Base-by-base conservation (phyloP, 306 rosid species). In the Trifolium subterraneum region DNA sequence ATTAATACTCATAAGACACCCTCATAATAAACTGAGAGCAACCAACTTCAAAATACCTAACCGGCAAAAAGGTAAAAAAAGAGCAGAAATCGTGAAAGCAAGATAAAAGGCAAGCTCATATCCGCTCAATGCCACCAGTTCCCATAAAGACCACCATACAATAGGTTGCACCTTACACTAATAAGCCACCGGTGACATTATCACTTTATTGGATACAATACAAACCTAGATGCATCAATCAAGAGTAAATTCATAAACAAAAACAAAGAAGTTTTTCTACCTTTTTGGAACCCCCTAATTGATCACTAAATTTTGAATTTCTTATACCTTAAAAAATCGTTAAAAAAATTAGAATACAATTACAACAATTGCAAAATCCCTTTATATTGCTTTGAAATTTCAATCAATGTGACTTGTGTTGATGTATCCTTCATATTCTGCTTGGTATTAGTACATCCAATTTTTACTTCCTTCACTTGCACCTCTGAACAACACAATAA, bases 381-480 rank as follows among this genome's bases (percentile, higher is more conserved):
- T 44, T 76, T 50, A 50, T n/a, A n/a, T n/a, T n/a, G 54, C 31
- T 69, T 68, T 77, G 71, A 60, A 36, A 10, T 36, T 36, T 73
- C 71, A 78, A 61, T 79, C 59, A 38, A 71, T 52, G 48, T 64
- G 45, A 54, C 36, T 63, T 74, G 10, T 61, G 68, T 78, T 42
- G 68, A 68, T 68, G 71, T 63, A 48, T 58, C 67, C 70, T 74
- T 74, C 80, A 64, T 58, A 62, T 62, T 77, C 78, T 68, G 74
- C 68, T 54, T 72, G 36, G 13, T 12, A 55, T 50, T 58, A 70
- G 71, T 70, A 71, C 78, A 81, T 79, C 65, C 68, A 10, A 60
- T 55, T 72, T 62, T 73, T 67, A 72, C 61, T 39, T 64, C 56
- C 31, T 64, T 65, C 71, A 77, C 73, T 84, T 77, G 74, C 74